A percentile compares a stretch with the other conserved stretches of the same genome.
Evolutionary conservation across 2,329 filamentous ascomycete species (phyloP).

Genomic region (Beauveria asiatica): DNA sequence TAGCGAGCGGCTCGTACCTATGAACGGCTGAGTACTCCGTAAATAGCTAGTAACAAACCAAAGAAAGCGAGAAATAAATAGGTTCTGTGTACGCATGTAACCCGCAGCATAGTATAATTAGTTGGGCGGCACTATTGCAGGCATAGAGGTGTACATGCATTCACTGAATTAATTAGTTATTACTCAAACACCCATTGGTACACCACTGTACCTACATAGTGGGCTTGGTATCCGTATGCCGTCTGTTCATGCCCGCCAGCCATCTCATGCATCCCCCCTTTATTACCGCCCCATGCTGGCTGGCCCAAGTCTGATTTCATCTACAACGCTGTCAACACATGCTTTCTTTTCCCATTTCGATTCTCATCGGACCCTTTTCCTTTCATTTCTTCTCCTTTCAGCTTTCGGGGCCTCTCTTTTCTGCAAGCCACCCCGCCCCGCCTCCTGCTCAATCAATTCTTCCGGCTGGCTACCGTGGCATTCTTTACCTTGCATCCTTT

Average conservation of each 20-base stretch:
- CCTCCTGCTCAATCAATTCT: not conserved
- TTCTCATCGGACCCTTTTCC: slow-evolving; percentile 2
- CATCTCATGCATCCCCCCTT: slow-evolving; percentile 1
- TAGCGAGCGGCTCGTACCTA: not conserved
- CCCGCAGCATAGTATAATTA: not conserved
- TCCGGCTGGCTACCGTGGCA: slow-evolving; percentile 1
- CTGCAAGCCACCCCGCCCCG: slow-evolving; percentile 9
- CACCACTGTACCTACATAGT: too few relatives aligned
- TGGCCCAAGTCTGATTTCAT: not conserved
- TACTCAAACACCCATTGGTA: not conserved
- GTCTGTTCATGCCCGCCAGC: not conserved
- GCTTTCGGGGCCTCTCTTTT: not conserved
- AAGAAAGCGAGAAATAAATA: too few relatives aligned
- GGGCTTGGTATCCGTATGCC: not conserved
- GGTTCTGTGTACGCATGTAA: not conserved
- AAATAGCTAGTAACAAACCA: too few relatives aligned
- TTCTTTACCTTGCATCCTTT: not conserved
- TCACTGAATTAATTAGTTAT: not conserved
- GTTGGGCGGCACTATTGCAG: not conserved
- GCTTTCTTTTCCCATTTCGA: not conserved
- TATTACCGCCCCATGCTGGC: not conserved
- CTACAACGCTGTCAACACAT: not conserved
- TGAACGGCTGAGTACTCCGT: not conserved
- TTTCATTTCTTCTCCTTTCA: slow-evolving; percentile 1
- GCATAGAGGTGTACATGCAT: not conserved